A percentile compares a stretch with the other conserved stretches of the same genome.
phyloP scores from a whole-genome alignment of 345 rosid genomes.

The Populus pruinosa region DNA sequence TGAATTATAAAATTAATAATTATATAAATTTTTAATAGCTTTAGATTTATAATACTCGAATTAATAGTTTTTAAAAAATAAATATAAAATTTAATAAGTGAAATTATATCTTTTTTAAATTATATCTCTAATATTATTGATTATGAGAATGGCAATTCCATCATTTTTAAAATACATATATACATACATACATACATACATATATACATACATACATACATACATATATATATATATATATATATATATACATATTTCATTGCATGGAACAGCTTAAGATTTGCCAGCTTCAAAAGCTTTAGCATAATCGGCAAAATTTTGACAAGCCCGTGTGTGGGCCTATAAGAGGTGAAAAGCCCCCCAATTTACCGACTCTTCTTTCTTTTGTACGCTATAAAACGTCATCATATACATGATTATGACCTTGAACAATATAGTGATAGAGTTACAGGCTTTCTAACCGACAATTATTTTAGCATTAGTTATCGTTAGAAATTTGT shows the following conservation, averaged over 20 bases:
- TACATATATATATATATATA: too few relatives aligned
- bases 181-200: too few relatives aligned
- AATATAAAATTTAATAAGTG: too few relatives aligned
- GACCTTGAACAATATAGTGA: not conserved
- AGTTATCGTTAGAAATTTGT: too few relatives aligned
- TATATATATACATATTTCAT: too few relatives aligned
- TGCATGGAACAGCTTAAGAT: not conserved
- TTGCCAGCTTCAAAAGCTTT: not conserved
- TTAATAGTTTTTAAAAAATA: too few relatives aligned
- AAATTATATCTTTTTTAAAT: too few relatives aligned
- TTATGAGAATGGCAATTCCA: not conserved
- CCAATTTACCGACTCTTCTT: not conserved
- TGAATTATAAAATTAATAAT: accelerated
- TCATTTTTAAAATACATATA: too few relatives aligned
- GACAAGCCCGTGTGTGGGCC: not conserved
- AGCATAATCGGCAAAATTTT: not conserved
- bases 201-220: too few relatives aligned
- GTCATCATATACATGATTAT: not conserved
- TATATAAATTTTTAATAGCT: too few relatives aligned
- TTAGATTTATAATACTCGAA: accelerated
- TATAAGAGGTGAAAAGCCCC: not conserved
- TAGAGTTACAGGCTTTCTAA: not conserved
- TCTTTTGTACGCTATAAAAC: not conserved
- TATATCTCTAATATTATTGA: too few relatives aligned
- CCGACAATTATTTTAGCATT: not conserved